These are phyloP conservation scores for Ligustrum vulgare DNA, from an alignment of 257 asterid species.

Conservation along the genomic window DNA sequence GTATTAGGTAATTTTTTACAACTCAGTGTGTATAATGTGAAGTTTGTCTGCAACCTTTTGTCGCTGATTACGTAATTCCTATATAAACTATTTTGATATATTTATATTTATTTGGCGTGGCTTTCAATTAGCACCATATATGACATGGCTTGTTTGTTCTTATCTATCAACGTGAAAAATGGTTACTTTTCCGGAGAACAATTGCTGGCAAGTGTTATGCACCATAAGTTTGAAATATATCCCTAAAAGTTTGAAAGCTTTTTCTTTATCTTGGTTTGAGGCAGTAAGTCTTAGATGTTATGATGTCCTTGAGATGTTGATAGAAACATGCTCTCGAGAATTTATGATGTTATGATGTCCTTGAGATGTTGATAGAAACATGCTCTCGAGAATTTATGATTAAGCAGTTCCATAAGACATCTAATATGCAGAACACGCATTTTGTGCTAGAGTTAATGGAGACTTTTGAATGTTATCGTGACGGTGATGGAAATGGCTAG, in stretches of 20 bases:
- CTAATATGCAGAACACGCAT: neutral
- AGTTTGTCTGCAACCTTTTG: neutral
- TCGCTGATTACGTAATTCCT: neutral
- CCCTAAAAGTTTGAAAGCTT: neutral
- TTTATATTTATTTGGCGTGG: neutral
- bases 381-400: neutral
- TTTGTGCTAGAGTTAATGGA: neutral
- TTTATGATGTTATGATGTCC: too few relatives aligned
- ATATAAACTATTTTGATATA: neutral
- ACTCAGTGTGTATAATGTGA: neutral
- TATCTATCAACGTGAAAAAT: neutral
- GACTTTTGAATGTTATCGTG: neutral
- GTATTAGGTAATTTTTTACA: too few relatives aligned
- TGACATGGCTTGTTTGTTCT: neutral
- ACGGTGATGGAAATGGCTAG: neutral
- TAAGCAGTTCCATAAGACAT: neutral
- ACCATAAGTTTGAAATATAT: neutral
- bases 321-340: too few relatives aligned
- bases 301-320: too few relatives aligned
- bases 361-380: neutral
- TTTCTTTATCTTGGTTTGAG: neutral
- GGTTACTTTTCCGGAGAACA: neutral
- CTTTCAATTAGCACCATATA: neutral
- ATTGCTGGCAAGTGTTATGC: neutral
- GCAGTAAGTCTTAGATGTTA: neutral